Conservation (phyloP, 192 early-diverging fungal species). For the Coemansia erecta region DNA sequence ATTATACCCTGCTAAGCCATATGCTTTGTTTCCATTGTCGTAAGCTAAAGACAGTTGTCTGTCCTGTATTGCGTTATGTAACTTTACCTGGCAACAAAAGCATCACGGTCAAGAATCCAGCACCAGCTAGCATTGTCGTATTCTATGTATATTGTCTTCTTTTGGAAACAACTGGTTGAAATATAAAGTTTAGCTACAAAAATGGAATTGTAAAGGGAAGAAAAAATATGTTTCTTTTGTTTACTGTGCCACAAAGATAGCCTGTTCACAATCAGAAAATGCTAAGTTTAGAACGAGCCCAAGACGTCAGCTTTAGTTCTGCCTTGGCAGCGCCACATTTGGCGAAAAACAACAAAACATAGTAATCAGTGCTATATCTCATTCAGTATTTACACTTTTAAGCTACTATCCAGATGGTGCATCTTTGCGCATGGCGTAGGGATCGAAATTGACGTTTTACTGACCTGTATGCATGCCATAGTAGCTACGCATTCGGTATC, state of each 20-base stretch:
- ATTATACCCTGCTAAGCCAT: no score
- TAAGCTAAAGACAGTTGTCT: background rate
- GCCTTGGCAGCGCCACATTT: no score
- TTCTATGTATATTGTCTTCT: background rate
- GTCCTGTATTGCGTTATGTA: constrained; percentile 6
- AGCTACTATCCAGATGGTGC: background rate
- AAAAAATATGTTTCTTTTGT: background rate
- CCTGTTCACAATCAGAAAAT: background rate
- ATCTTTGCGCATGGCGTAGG: background rate
- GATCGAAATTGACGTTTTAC: background rate
- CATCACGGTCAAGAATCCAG: constrained; percentile 48
- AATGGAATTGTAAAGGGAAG: background rate
- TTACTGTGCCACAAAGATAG: background rate
- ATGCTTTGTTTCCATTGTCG: no score
- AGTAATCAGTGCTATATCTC: background rate
- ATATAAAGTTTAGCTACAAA: background rate
- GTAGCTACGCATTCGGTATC: background rate
- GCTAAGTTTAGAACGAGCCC: background rate
- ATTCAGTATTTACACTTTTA: background rate
- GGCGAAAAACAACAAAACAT: background rate
- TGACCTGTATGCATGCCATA: background rate
- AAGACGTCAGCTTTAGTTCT: background rate
- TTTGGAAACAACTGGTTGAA: background rate
- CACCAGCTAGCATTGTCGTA: constrained; percentile 39
- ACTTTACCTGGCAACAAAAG: constrained; percentile 41